These are phyloP conservation scores for Chlorella sorokiniana DNA, from an alignment of 139 green algal genomes.

Conservation along the genomic window DNA sequence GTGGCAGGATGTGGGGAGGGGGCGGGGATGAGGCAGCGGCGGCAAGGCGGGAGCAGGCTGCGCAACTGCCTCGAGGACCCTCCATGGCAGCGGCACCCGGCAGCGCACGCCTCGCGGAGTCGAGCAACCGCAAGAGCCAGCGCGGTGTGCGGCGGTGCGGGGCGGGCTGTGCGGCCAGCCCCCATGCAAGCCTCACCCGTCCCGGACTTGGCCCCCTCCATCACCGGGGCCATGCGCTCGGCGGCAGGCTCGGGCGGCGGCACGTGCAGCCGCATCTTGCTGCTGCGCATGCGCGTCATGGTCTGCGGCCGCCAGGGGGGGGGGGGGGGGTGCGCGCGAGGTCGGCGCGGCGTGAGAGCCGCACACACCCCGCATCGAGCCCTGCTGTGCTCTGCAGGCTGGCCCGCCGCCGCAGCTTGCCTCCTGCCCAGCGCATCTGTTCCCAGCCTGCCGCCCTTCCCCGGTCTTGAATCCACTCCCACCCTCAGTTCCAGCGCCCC, in stretches of 20 bases:
- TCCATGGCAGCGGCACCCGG: too few species aligned
- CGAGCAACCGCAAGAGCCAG: not conserved
- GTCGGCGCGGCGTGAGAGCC: not conserved
- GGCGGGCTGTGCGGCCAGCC: not conserved
- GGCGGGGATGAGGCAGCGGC: not conserved
- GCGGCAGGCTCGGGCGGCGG: not conserved
- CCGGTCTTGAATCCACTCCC: not conserved
- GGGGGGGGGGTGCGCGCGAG: not conserved
- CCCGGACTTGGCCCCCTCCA: not conserved
- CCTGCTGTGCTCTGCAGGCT: not conserved
- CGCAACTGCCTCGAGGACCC: too few species aligned
- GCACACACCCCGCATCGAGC: not conserved
- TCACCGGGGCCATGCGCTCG: not conserved
- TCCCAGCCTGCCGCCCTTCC: not conserved
- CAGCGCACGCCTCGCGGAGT: not conserved
- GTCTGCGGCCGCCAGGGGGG: not conserved
- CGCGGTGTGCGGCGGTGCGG: too few species aligned
- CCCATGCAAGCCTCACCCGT: not conserved
- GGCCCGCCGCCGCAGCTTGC: too few species aligned
- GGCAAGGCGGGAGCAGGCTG: not conserved
- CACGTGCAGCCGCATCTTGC: not conserved
- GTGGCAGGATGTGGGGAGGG: not conserved
- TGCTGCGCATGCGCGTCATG: slow-evolving; percentile 11
- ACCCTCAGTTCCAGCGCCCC: not conserved
- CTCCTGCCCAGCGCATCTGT: too few species aligned